Evolutionary conservation across 2,329 filamentous ascomycete genomes (phyloP).

Genomic region (Neofusicoccum parvum): DNA sequence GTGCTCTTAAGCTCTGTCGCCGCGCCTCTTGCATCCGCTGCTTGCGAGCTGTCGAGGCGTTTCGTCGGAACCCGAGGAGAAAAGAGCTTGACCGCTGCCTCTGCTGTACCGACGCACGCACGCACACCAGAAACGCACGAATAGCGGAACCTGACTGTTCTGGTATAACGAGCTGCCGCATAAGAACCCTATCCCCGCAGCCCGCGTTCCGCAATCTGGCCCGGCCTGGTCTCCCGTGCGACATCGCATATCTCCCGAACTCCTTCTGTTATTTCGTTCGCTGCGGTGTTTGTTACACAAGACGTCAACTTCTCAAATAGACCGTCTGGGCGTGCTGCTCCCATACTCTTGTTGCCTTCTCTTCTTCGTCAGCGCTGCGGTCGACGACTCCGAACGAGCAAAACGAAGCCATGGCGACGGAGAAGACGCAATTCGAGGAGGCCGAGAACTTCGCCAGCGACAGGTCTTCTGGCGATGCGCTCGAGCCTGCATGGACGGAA

Average conservation of each 20-base stretch:
- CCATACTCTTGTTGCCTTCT: not conserved
- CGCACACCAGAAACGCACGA: not conserved
- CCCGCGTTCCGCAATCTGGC: not conserved
- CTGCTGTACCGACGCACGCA: not conserved
- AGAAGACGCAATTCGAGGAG: not conserved
- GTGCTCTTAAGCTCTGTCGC: not conserved
- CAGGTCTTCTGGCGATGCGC: slow-evolving; percentile 20
- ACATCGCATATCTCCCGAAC: not conserved
- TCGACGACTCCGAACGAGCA: not conserved
- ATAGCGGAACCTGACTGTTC: not conserved
- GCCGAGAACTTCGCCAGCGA: not conserved
- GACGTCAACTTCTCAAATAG: not conserved
- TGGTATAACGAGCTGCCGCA: not conserved
- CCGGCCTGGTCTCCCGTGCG: no score
- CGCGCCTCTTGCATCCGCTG: not conserved
- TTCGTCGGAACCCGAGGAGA: not conserved
- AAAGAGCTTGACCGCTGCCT: not conserved
- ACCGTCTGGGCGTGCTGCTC: not conserved
- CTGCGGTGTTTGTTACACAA: not conserved
- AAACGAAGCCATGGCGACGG: not conserved
- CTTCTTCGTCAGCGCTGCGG: not conserved
- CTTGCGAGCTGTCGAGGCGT: not conserved
- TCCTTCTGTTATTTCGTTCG: not conserved
- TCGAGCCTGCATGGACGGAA: slow-evolving; percentile 51
- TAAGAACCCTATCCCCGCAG: not conserved